Conservation (phyloP, 495 filamentous ascomycete genomes). For the Eremomyces bilateralis region DNA sequence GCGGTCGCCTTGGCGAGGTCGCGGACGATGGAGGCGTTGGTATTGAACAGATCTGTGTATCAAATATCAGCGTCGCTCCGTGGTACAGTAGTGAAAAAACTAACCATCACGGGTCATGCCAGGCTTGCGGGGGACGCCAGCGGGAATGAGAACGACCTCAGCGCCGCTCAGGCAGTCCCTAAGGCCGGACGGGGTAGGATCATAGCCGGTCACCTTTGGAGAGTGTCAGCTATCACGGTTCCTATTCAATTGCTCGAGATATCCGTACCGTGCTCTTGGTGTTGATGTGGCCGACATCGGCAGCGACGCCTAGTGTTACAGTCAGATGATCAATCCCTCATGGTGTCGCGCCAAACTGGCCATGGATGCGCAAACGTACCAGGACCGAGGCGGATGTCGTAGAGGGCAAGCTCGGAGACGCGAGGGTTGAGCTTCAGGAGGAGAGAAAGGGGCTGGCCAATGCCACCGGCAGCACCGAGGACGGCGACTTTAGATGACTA, state of each 20-base stretch:
- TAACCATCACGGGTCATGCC: conserved; percentile 94
- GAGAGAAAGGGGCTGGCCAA: conserved; percentile 92
- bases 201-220: conserved; percentile 57
- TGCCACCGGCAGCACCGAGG: conserved; percentile 88
- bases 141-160: conserved; percentile 91
- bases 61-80: conserved; percentile 1
- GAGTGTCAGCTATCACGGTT: conserved; percentile 29
- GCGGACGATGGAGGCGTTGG: conserved; percentile 97
- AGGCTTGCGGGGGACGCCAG: conserved; percentile 96
- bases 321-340: conserved; percentile 2
- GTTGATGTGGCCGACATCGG: conserved; percentile 96
- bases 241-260: conserved; percentile 94
- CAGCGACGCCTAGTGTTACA: conserved; percentile 57
- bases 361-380: conserved; percentile 35
- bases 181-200: conserved; percentile 52
- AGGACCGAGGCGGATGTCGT: conserved; percentile 88
- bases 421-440: conserved; percentile 95
- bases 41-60: conserved; percentile 86
- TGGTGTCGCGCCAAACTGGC: neutral
- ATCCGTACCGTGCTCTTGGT: conserved; percentile 58
- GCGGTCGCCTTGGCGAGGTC: conserved; percentile 93
- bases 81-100: neutral
- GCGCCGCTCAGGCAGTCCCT: conserved; percentile 56
- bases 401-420: conserved; percentile 79
- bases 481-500: conserved; percentile 94